Base-by-base conservation (phyloP, 441 rosid species). In the Populus hybrid region DNA sequence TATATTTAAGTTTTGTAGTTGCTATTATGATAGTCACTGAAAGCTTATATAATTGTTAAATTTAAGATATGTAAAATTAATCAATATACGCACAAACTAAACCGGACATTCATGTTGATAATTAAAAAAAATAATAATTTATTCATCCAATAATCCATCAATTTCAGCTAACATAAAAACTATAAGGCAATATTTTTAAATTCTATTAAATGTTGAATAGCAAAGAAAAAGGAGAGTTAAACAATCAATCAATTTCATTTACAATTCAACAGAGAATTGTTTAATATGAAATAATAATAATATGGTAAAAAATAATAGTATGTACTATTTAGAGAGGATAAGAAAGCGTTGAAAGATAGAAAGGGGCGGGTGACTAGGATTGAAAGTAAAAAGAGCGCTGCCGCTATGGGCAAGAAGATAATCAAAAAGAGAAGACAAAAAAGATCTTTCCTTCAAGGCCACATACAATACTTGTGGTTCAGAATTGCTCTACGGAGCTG, bases 391-490 rank as follows among this genome's bases (percentile, higher is more conserved):
- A 66, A 76, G 73, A 69, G 79, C 34, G 61, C 30, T 59, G 71
- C 63, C 69, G 28, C 28, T 26, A 26, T 26, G 28, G 28, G 28
- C 28, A 77, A 67, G 82, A 86, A 78, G 84, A 70, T 74, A 69
- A 46, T 65, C 16, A 79, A 80, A 67, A 70, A 82, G 79, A 40
- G 74, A 70, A 70, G 83, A 81, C 78, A 72, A 21, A 38, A 1
- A 54, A 78, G 61, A 32, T 78, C 79, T 82, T 76, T 74, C 76
- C 82, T 77, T 87, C 82, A 80, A 84, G 88, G 87, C 97, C 91
- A 91, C 91, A 90, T 85, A 86, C 63, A 30, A 26, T 85, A 73
- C 84, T 86, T 89, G 97, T 91, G 98, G 98, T 90, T 90, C 79
- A 89, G 78, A 90, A 89, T 86, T 67, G 24, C 74, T 79, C 79